These are phyloP conservation scores for Neostapfia colusana DNA, from an alignment of 176 grass and related monocot genomes.

Conservation along the genomic window DNA sequence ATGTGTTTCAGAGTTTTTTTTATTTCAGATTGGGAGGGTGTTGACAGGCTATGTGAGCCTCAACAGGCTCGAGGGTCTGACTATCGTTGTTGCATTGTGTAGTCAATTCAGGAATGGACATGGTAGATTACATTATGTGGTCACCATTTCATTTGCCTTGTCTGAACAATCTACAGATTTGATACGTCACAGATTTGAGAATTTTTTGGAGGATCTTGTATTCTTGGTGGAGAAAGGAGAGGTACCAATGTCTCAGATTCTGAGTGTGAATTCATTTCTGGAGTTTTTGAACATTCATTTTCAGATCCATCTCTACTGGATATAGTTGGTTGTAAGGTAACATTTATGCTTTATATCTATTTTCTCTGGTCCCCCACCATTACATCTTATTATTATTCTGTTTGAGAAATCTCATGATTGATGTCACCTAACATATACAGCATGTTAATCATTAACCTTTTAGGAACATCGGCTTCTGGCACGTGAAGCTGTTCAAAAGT, in stretches of 20 bases:
- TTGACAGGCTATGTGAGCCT: constrained; percentile 80
- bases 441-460: constrained; percentile 15
- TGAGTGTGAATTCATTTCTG: constrained; percentile 92
- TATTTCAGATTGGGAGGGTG: constrained; percentile 90
- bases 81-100: constrained; percentile 76
- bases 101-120: constrained; percentile 91
- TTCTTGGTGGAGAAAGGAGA: constrained; percentile 78
- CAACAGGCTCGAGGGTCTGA: constrained; percentile 58
- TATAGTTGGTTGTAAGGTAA: constrained; percentile 75
- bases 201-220: constrained; percentile 83
- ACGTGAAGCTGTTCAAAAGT: constrained; percentile 78
- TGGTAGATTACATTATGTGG: constrained; percentile 50
- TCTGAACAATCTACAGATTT: constrained; percentile 72
- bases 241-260: constrained; percentile 67
- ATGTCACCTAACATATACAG: neutral
- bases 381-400: neutral
- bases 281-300: constrained; percentile 88
- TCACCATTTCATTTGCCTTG: constrained; percentile 9
- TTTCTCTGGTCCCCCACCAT: neutral
- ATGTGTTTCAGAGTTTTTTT: constrained; percentile 75
- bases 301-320: constrained; percentile 63
- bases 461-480: constrained; percentile 82
- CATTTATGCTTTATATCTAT: neutral
- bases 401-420: neutral
- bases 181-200: constrained; percentile 79